Evolutionary conservation across 305 asterid genomes (phyloP).

Genomic region (Solanum hybrid): DNA sequence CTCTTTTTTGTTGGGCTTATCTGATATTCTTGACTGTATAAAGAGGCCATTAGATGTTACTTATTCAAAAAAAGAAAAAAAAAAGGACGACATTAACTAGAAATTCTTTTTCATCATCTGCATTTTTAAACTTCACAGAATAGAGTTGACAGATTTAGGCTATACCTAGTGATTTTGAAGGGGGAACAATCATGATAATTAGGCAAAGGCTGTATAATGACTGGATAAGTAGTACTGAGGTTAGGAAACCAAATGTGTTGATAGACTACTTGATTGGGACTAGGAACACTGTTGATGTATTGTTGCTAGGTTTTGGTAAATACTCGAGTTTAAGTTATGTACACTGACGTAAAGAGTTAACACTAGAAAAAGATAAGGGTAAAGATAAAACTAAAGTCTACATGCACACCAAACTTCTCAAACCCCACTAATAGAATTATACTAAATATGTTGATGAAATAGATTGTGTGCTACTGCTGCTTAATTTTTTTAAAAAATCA

Average conservation of each 20-base stretch:
- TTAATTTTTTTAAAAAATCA: background rate
- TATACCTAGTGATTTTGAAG: background rate
- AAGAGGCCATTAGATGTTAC: conserved; percentile 1
- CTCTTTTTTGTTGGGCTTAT: conserved; percentile 30
- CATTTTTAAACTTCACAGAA: background rate
- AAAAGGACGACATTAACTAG: background rate
- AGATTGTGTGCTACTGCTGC: background rate
- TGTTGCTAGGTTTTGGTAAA: background rate
- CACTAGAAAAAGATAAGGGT: background rate
- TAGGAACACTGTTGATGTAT: background rate
- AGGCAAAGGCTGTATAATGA: background rate
- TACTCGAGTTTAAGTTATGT: background rate
- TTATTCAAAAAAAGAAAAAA: too few species aligned
- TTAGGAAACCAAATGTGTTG: background rate
- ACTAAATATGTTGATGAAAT: background rate
- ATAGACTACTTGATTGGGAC: background rate
- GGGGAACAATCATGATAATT: background rate
- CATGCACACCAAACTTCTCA: background rate
- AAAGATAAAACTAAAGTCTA: background rate
- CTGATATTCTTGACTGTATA: conserved; percentile 32
- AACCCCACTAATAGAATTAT: background rate
- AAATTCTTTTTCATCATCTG: background rate
- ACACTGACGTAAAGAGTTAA: background rate
- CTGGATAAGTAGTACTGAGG: background rate
- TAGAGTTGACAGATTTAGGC: background rate